Base-by-base conservation (phyloP, 192 early-diverging fungal species). In the Endogone sp. region DNA sequence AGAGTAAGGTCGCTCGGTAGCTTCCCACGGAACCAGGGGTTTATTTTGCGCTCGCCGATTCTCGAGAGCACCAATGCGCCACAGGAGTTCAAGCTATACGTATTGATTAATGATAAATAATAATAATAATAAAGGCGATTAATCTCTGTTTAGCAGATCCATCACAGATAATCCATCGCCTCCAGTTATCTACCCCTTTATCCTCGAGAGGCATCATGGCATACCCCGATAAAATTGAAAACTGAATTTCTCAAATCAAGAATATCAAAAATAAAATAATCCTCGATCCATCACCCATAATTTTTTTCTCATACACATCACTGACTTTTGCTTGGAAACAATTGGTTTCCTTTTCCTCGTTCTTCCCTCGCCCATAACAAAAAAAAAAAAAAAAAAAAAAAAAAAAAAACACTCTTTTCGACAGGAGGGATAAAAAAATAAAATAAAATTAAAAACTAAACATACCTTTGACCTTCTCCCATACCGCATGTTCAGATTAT, bases 401-500 rank as follows among this genome's bases (percentile, higher is more conserved):
- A 44, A 49, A 49, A 49, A 49, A n/a, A n/a, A n/a, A n/a, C n/a
- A n/a, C n/a, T n/a, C n/a, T n/a, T n/a, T n/a, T 32, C 56, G 30
- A 10, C 23, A n/a, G 57, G 6, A 70, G 4, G 63, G 24, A 32
- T 20, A 21, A 3, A 44, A 49, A 49, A 49, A 11, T 11, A 49
- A 49, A 11, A 49, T 8, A 44, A 8, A 44, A 44, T 8, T 8
- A 44, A 8, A 44, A 44, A 44, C 13, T 8, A 49, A 49, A 49
- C 6, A 56, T 82, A 88, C 86, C 83, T 88, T 88, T 62, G 81
- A 83, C 69, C 86, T 76, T n/a, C 86, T 75, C 25, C 86, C 86
- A 66, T 88, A 88, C 57, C 86, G 74, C 86, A 88, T 88, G 49
- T 84, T 75, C 6, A 77, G 64, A 58, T 87, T 85, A 54, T 86